Percentiles rank a stretch among this genome's conserved stretches.
Evolutionary conservation across 176 grass and related monocot species (phyloP).

Genomic region (Pontederia paniculata): DNA sequence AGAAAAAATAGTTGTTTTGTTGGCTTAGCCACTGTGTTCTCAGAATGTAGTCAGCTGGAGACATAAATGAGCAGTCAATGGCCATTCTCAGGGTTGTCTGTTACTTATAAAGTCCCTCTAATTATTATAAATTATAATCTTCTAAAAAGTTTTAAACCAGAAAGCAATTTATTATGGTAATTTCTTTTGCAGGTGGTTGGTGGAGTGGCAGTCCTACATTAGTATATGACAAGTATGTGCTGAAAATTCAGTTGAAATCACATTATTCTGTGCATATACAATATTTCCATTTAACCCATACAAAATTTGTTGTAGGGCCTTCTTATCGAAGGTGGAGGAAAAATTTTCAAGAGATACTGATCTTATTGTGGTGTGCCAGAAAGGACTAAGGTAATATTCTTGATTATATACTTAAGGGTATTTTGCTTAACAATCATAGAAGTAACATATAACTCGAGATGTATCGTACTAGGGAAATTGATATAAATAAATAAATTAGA

Average conservation of each 20-base stretch:
- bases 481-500: no score
- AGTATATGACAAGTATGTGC: constrained; percentile 61
- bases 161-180: not conserved
- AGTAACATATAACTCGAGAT: not conserved
- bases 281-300: constrained; percentile 4
- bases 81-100: no score
- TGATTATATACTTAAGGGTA: constrained; percentile 2
- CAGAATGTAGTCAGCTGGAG: not conserved
- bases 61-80: no score
- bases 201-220: constrained; percentile 92
- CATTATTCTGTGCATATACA: constrained; percentile 9
- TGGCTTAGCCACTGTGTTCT: no score
- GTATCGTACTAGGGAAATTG: no score
- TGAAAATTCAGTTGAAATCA: not conserved
- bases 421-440: no score
- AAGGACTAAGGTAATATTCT: constrained; percentile 67
- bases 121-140: no score
- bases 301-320: constrained; percentile 32
- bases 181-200: constrained; percentile 61
- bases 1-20: no score
- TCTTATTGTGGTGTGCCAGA: constrained; percentile 83
- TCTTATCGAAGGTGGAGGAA: constrained; percentile 65
- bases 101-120: no score
- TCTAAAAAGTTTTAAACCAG: no score
- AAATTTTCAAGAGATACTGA: constrained; percentile 85